Percentiles rank a stretch among this genome's conserved stretches.
Conservation (phyloP, 257 asterid genomes). For the Capsicum chinense region DNA sequence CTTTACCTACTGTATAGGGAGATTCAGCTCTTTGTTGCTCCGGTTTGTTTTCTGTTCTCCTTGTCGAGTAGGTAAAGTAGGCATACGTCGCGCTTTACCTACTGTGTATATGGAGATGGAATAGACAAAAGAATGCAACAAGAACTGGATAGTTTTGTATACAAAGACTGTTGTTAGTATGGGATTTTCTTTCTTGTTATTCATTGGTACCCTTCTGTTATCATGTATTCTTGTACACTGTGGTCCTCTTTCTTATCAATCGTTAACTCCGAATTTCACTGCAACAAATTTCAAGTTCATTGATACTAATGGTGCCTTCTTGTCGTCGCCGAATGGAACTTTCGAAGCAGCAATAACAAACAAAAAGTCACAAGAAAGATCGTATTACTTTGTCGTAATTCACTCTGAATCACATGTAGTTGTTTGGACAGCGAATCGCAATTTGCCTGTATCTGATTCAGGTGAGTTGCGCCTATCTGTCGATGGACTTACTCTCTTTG, state of each 20-base stretch:
- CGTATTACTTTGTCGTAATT: slow-evolving; percentile 61
- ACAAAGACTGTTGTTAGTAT: not conserved
- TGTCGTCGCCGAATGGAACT: slow-evolving; percentile 57
- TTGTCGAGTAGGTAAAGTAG: not conserved
- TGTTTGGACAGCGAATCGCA: slow-evolving; percentile 75
- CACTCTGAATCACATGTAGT: slow-evolving; percentile 59
- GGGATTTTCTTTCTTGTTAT: slow-evolving; percentile 2
- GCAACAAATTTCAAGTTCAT: slow-evolving; percentile 46
- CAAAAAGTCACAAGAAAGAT: slow-evolving; percentile 43
- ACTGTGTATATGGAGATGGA: not conserved
- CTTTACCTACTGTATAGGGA: too few species aligned
- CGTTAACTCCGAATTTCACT: slow-evolving; percentile 55
- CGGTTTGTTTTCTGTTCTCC: not conserved
- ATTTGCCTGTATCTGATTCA: slow-evolving; percentile 52
- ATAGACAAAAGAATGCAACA: not conserved
- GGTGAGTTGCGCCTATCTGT: slow-evolving; percentile 49
- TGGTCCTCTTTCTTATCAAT: slow-evolving; percentile 26
- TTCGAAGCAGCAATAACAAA: slow-evolving; percentile 61
- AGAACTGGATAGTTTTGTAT: not conserved
- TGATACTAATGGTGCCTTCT: slow-evolving; percentile 54
- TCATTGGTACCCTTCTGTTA: slow-evolving; percentile 20
- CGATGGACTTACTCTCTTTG: slow-evolving; percentile 46
- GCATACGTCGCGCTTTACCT: not conserved
- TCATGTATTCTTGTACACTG: slow-evolving; percentile 4
- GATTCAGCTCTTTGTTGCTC: not conserved